A percentile compares a stretch with the other conserved stretches of the same genome.
Conservation (phyloP, 805 yeast species). For the Candida vartiovaarae region DNA sequence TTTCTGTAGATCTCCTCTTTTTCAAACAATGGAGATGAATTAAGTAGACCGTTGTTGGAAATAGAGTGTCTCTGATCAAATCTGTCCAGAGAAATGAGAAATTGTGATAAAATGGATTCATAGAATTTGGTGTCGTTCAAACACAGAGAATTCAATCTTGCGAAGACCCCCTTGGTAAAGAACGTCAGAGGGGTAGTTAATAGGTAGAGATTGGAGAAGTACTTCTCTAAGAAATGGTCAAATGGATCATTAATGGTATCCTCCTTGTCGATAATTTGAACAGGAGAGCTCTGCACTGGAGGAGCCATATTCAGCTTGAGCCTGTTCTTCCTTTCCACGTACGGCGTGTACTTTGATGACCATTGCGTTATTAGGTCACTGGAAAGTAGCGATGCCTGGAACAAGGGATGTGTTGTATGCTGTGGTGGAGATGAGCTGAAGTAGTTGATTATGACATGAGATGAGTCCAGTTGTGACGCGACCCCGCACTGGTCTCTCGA, state of each 20-base stretch:
- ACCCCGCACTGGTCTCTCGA: conserved; percentile 17
- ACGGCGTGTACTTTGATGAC: no score
- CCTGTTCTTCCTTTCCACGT: conserved; percentile 4
- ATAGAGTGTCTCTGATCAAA: conserved; percentile 37
- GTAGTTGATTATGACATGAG: conserved; percentile 5
- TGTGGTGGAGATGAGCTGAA: background rate
- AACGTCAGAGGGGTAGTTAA: conserved; percentile 30
- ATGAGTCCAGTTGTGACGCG: conserved; percentile 2
- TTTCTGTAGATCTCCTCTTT: conserved; percentile 25
- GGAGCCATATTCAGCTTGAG: conserved; percentile 20
- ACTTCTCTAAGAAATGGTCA: conserved; percentile 25
- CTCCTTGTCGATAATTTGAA: conserved; percentile 6
- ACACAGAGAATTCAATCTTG: conserved; percentile 40
- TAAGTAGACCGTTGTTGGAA: conserved; percentile 24
- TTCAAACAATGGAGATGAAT: conserved; percentile 16
- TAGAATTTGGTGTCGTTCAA: conserved; percentile 16
- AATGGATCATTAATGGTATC: conserved; percentile 18
- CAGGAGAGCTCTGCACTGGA: conserved; percentile 8
- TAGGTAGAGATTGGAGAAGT: conserved; percentile 30
- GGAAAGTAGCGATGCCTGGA: background rate
- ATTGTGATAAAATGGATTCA: conserved; percentile 22
- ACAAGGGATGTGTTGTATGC: background rate
- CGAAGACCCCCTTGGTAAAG: conserved; percentile 42
- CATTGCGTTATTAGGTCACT: background rate
- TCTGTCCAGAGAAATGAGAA: conserved; percentile 29